Percentiles rank a stretch among this genome's conserved stretches.
Conservation (phyloP, 2,329 filamentous ascomycete genomes). For the Sporothrix luriei region DNA sequence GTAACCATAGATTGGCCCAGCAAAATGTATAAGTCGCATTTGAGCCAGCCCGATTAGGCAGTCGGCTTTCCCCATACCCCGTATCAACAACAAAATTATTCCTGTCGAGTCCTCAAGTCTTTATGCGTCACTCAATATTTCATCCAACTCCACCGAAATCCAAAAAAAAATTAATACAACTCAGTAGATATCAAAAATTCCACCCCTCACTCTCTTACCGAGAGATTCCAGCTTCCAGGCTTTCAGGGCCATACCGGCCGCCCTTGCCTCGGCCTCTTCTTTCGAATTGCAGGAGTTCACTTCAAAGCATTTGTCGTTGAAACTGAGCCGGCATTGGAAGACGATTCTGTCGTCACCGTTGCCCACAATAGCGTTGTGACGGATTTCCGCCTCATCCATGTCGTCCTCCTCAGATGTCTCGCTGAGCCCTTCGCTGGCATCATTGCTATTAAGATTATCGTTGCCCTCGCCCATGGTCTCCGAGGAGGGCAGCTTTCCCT, state of each 20-base stretch:
- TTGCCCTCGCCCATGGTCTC: not conserved
- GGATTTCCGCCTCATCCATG: conserved; percentile 9
- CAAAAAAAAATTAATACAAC: not conserved
- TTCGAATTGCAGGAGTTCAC: conserved; percentile 51
- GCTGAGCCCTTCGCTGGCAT: not conserved
- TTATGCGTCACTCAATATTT: not conserved
- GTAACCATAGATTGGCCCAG: not conserved
- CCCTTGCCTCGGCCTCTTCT: conserved; percentile 59
- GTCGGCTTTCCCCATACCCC: not conserved
- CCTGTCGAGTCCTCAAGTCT: not conserved
- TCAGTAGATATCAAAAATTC: not conserved
- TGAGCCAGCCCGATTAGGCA: conserved; percentile 8
- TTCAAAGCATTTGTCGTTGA: conserved; percentile 51
- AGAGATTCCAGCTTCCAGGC: conserved; percentile 34
- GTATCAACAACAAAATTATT: not conserved
- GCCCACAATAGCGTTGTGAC: not conserved
- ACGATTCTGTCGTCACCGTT: conserved; percentile 19
- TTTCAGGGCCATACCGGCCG: conserved; percentile 56
- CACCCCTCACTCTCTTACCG: not conserved
- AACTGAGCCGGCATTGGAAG: conserved; percentile 52
- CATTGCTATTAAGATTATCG: not conserved
- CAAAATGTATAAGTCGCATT: conserved; percentile 3
- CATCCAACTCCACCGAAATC: not conserved
- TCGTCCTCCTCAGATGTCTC: conserved; percentile 1
- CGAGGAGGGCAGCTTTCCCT: conserved; percentile 17